Base-by-base conservation (phyloP, 306 rosid species). In the Astragalus membranaceus region DNA sequence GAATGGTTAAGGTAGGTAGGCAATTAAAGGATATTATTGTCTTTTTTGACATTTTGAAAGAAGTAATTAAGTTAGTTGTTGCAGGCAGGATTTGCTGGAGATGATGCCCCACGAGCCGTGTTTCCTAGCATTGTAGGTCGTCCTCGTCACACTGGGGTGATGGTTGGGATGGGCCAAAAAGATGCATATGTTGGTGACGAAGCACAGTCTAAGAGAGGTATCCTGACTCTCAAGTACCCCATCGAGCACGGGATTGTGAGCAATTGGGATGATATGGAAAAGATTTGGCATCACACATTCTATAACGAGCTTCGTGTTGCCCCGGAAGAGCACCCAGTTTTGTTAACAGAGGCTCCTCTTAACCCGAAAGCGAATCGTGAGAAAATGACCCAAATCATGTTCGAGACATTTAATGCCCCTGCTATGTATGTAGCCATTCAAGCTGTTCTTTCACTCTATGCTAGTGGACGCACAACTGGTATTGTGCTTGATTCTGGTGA, bases 341-440 rank as follows among this genome's bases (percentile, higher is more conserved):
- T 89, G 15, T 81, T 92, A 35, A 92, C 96, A 0, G 98, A 92
- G 84, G 98, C 98, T 70, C 98, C 98, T 39, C 89, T 92, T 62
- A 92, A 92, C 75, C 98, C 96, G 7, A 92, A 92, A 76, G 98
- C 98, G 9, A 92, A 92, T 23, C 96, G 98, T 57, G 98, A 92
- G 81, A 92, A 92, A 82, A 92, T 92, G 98, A 92, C 98, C 57
- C 98, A 92, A 75, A 92, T 92, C 70, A 92, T 92, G 98, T 92
- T 92, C 55, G 98, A 92, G 86, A 92, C 98, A 41, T 92, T 92
- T 58, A 92, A 89, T 74, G 81, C 98, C 68, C 98, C 98, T 52
- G 98, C 98, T 32, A 92, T 92, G 98, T 92, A 92, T 85, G 98
- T 92, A 3, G 98, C 98, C 75, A 92, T 92, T 81, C 98, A 92